Evolutionary conservation across 768 basidiomycete species (phyloP).

Genomic region (Tephrocybe sp.): DNA sequence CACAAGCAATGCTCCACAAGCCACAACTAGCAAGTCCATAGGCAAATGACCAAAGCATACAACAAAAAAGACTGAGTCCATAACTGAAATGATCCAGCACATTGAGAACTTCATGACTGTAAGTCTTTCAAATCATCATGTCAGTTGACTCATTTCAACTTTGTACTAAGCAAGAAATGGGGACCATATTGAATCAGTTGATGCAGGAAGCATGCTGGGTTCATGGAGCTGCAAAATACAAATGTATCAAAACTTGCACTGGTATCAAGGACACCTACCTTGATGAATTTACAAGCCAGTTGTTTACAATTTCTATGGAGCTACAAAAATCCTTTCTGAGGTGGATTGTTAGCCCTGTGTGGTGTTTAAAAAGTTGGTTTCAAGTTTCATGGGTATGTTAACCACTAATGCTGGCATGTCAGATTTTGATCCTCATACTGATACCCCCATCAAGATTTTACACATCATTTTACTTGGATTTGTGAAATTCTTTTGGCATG

Average conservation of each 20-base stretch:
- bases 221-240: not conserved
- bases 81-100: not conserved
- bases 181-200: too few relatives aligned
- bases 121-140: too few relatives aligned
- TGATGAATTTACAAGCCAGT: not conserved
- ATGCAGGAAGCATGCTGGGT: not conserved
- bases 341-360: not conserved
- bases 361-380: not conserved
- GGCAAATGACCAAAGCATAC: not conserved
- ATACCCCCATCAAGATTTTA: constrained; percentile 45
- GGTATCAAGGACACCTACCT: not conserved
- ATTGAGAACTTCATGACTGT: too few relatives aligned
- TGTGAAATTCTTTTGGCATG: constrained; percentile 50
- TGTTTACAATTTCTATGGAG: constrained; percentile 11
- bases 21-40: too few relatives aligned
- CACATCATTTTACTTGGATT: constrained; percentile 45
- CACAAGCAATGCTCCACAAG: too few relatives aligned
- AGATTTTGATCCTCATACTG: constrained; percentile 42
- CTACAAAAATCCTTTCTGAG: not conserved
- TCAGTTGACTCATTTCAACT: too few relatives aligned
- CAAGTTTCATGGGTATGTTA: not conserved
- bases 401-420: not conserved
- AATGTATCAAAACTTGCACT: not conserved
- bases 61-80: not conserved
- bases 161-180: too few relatives aligned